A percentile compares a stretch with the other conserved stretches of the same genome.
These are phyloP conservation scores for Tulasnella sp. DNA, from an alignment of 768 basidiomycete genomes.

Conservation along the genomic window DNA sequence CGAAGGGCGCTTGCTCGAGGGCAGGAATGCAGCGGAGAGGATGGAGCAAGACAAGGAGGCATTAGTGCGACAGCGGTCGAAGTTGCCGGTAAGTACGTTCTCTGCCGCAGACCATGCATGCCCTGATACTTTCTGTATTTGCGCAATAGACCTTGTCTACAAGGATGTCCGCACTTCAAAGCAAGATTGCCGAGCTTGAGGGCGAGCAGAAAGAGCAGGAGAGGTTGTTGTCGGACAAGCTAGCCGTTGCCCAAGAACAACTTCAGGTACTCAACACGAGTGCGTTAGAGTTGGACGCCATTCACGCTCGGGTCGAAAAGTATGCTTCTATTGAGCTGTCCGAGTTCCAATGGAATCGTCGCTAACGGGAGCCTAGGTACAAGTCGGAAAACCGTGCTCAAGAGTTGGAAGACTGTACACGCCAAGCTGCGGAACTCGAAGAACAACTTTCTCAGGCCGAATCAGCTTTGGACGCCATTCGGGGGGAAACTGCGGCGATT, in stretches of 20 bases:
- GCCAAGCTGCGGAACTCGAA: slow-evolving; percentile 39
- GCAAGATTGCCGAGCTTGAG: slow-evolving; percentile 53
- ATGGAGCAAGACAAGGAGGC: slow-evolving; percentile 50
- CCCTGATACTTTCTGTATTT: background rate
- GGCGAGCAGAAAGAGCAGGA: slow-evolving; percentile 40
- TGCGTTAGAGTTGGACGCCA: slow-evolving; percentile 19
- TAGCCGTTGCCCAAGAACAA: slow-evolving; percentile 9
- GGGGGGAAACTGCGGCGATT: slow-evolving; percentile 40
- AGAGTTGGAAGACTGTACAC: slow-evolving; percentile 45
- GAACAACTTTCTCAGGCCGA: slow-evolving; percentile 34
- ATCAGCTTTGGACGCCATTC: slow-evolving; percentile 32
- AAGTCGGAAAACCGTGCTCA: slow-evolving; percentile 53
- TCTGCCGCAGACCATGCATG: no score
- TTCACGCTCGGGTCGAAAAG: slow-evolving; percentile 56
- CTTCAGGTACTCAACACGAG: slow-evolving; percentile 8
- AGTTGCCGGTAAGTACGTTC: slow-evolving; percentile 3
- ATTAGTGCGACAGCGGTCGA: slow-evolving; percentile 25
- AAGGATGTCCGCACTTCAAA: slow-evolving; percentile 47
- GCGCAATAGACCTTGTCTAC: slow-evolving; percentile 45
- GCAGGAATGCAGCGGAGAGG: slow-evolving; percentile 40
- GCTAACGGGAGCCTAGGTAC: slow-evolving; percentile 40
- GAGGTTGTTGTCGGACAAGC: slow-evolving; percentile 31
- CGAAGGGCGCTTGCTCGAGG: slow-evolving; percentile 33
- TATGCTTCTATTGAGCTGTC: slow-evolving; percentile 25
- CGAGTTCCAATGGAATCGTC: background rate